A percentile compares a stretch with the other conserved stretches of the same genome.
These are phyloP conservation scores for Hippophae rhamnoides DNA, from an alignment of 306 rosid species.

Conservation along the genomic window DNA sequence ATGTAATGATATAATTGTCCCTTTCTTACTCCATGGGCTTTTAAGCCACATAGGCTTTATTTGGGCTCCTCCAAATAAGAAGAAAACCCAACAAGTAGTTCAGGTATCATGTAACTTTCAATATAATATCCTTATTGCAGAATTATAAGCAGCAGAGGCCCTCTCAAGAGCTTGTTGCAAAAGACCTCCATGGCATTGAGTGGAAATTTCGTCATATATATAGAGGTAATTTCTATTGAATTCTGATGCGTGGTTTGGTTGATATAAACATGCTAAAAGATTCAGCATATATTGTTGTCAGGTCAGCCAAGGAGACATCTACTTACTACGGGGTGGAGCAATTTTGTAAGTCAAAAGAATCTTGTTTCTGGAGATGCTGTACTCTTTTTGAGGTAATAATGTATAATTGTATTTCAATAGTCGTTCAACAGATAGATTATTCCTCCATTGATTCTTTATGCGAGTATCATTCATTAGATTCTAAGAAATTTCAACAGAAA, in stretches of 20 bases:
- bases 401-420: background rate
- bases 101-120: background rate
- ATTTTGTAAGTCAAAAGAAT: slow-evolving; percentile 88
- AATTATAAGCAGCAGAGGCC: slow-evolving; percentile 93
- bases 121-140: slow-evolving; percentile 21
- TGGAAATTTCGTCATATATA: slow-evolving; percentile 92
- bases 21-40: no score
- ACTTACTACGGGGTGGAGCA: slow-evolving; percentile 95
- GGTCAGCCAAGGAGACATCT: slow-evolving; percentile 99
- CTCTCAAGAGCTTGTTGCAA: slow-evolving; percentile 93
- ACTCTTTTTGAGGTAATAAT: slow-evolving; percentile 72
- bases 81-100: no score
- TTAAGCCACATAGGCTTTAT: no score
- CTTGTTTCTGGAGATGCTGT: slow-evolving; percentile 96
- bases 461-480: background rate
- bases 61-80: no score
- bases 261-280: slow-evolving; percentile 15
- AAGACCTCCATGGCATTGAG: slow-evolving; percentile 83
- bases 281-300: slow-evolving; percentile 28
- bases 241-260: slow-evolving; percentile 17
- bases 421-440: slow-evolving; percentile 1
- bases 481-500: no score
- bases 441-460: slow-evolving; percentile 2
- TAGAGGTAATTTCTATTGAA: slow-evolving; percentile 45
- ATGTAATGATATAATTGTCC: no score